Evolutionary conservation across 163 green algal genomes (phyloP), one percentile per base, ranked within the genome.

Genomic region (Coccomyxa subellipsoidea): DNA sequence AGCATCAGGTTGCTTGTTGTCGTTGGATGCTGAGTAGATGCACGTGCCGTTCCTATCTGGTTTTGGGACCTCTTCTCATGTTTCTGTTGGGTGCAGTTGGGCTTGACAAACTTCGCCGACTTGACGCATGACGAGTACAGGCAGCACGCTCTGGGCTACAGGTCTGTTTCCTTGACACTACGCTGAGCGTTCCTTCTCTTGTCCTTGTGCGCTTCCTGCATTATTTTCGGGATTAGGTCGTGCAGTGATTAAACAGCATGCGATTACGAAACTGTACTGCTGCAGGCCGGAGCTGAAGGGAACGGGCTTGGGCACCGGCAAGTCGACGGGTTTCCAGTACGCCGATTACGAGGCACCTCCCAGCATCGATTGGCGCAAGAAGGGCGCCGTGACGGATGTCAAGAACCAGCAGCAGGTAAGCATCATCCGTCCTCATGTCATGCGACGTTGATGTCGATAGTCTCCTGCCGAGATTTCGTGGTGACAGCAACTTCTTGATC

Each of bases 341-440:
- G 88, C 84, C 9, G 80, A 91, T 73, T 84, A 89, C 1, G 47
- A 83, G 76, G 78, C 89, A 0, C 86, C 90, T 21, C 69, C 87
- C n/a, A n/a, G 84, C 10, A 54, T 98, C 0, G 95, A 99, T 86
- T 99, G 96, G 96, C 80, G 91, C 0, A 77, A 89, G 32, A 84
- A 95, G 76, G 90, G 89, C 34, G 96, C 92, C 2, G 97, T 99
- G 0, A 94, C 92, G 0, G 54, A 84, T 71, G 94, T 99, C 18
- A 99, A 99, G 91, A 98, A 99, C 88, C 97, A 97, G 87, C 87
- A 81, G 0, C 85, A 89, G 86, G 80, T 91, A 9, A 15, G 31
- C 32, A 27, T 39, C 31, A 18, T 66, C 12, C 47, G 47, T 66
- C 12, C 18, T 66, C 47, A 66, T 66, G 47, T 66, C 12, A 76